Conservation (phyloP, 208 protist genomes). For the Crithidia brevicula region DNA sequence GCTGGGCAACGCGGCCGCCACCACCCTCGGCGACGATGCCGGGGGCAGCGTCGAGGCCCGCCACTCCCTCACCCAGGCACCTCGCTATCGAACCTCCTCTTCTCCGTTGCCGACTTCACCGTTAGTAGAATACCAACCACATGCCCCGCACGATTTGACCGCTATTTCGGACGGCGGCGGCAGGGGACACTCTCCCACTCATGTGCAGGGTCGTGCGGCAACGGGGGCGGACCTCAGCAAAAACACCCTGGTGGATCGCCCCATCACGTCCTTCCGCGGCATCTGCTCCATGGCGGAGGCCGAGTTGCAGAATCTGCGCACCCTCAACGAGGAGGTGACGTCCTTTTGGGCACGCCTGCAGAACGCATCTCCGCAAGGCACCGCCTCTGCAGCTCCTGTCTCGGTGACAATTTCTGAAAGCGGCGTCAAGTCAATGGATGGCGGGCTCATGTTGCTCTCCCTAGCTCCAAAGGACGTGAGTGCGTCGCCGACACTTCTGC, state of each 20-base stretch:
- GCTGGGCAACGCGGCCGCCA: conserved; percentile 1
- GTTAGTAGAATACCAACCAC: neutral
- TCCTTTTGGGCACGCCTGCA: conserved; percentile 35
- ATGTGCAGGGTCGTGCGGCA: neutral
- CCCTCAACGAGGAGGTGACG: conserved; percentile 16
- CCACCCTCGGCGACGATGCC: conserved; percentile 2
- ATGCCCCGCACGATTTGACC: neutral
- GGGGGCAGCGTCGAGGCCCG: conserved; percentile 11
- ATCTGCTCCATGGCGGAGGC: conserved; percentile 29
- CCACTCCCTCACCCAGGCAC: conserved; percentile 5
- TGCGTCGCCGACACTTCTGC: conserved; percentile 13
- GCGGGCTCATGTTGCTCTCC: conserved; percentile 3
- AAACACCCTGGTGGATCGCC: conserved; percentile 8
- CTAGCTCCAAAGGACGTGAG: neutral
- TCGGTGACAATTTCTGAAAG: neutral
- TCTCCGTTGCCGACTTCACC: conserved; percentile 10
- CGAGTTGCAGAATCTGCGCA: conserved; percentile 20
- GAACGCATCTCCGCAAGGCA: neutral
- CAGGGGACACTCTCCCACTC: neutral
- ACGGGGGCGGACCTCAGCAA: neutral
- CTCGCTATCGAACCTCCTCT: neutral
- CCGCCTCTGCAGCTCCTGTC: neutral
- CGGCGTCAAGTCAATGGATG: neutral
- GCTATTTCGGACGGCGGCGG: neutral
- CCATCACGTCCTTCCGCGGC: conserved; percentile 26